Conservation (phyloP, 108 stramenopile species). For the Nannochloropsis salina region DNA sequence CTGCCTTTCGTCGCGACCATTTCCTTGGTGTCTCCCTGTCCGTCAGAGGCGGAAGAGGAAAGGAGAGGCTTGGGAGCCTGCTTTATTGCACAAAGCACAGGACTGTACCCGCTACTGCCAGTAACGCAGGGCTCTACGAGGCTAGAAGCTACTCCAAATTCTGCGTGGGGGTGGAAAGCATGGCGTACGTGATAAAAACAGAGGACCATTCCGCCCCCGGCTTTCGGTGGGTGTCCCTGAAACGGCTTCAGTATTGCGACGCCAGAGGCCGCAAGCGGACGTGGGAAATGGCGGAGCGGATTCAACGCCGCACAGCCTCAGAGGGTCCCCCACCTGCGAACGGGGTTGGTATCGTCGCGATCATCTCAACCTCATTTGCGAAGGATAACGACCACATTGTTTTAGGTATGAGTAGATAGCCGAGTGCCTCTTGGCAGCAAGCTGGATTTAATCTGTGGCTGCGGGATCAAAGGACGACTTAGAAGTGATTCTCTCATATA, state of each 20-base stretch:
- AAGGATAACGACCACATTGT: slow-evolving; percentile 14
- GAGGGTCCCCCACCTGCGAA: neutral
- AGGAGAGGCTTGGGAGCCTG: too few species aligned
- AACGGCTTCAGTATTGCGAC: slow-evolving; percentile 8
- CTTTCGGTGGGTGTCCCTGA: neutral
- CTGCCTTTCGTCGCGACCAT: too few species aligned
- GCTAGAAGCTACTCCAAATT: too few species aligned
- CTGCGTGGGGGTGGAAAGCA: neutral
- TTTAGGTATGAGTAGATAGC: neutral
- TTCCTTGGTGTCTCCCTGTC: too few species aligned
- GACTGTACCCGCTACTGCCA: too few species aligned
- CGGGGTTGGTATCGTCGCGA: neutral
- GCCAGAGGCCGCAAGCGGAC: neutral
- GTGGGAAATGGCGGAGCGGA: slow-evolving; percentile 9
- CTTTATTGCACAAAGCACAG: too few species aligned
- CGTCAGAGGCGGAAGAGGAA: too few species aligned
- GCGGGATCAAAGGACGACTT: too few species aligned
- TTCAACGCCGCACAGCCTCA: neutral
- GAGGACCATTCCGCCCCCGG: slow-evolving; percentile 7
- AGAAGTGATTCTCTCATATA: neutral
- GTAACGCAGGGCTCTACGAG: too few species aligned
- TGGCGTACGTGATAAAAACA: slow-evolving; percentile 11
- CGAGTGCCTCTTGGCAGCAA: too few species aligned
- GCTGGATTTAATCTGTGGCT: too few species aligned
- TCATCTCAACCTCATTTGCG: neutral